Conservation (phyloP, 73 alveolate genomes). For the Tetrahymena malaccensis region DNA sequence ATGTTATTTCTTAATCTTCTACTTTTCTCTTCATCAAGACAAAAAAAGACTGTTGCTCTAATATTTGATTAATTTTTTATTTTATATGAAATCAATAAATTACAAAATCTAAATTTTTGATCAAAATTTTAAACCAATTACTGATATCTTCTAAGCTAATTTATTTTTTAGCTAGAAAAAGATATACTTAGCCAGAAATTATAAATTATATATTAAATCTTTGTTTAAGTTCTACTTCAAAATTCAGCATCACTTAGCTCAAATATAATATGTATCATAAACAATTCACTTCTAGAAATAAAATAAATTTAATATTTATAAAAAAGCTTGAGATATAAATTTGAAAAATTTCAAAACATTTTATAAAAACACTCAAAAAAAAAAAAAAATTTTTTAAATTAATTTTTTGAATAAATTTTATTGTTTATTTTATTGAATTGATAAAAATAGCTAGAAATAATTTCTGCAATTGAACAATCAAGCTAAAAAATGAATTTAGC, state of each 20-base stretch:
- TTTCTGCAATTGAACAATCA: too few relatives aligned
- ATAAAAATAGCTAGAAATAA: too few relatives aligned
- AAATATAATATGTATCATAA: too few relatives aligned
- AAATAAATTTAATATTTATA: too few relatives aligned
- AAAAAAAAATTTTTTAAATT: too few relatives aligned
- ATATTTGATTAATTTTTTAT: background rate
- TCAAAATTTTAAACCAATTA: background rate
- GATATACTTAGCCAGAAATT: background rate
- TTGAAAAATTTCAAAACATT: too few relatives aligned
- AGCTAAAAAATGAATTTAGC: background rate
- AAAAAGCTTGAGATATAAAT: too few relatives aligned
- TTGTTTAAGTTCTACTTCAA: background rate
- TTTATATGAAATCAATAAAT: background rate
- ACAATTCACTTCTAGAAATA: too few relatives aligned
- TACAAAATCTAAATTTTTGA: background rate
- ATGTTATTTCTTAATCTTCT: background rate
- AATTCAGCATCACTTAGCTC: background rate
- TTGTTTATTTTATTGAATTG: too few relatives aligned
- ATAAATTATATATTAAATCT: too few relatives aligned
- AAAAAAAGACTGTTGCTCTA: background rate
- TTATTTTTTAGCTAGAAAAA: background rate
- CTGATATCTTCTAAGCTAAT: background rate
- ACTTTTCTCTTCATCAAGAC: background rate
- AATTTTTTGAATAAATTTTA: too few relatives aligned
- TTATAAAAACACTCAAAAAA: too few relatives aligned